Evolutionary conservation across 441 rosid genomes (phyloP).

Genomic region (Raphanus hybrid): DNA sequence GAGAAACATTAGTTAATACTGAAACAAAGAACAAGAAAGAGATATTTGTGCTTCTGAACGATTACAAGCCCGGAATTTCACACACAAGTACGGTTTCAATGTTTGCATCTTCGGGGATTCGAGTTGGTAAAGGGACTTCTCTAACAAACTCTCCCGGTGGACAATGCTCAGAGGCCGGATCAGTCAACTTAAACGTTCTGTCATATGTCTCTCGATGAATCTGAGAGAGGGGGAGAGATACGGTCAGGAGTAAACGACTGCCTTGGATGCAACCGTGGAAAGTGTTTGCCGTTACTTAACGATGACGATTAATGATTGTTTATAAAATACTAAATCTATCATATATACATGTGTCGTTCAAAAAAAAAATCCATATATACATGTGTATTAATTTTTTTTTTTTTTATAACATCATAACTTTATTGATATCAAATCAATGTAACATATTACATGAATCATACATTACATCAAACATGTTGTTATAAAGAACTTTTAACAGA

Average conservation of each 20-base stretch:
- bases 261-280: constrained; percentile 42
- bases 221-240: constrained; percentile 22
- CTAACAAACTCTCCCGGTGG: constrained; percentile 76
- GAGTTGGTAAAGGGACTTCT: constrained; percentile 62
- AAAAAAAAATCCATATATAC: not conserved
- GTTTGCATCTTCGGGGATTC: constrained; percentile 75
- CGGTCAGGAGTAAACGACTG: constrained; percentile 41
- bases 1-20: too few species aligned
- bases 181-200: constrained; percentile 67
- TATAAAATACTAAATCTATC: too few species aligned
- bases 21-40: too few species aligned
- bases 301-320: constrained; percentile 43
- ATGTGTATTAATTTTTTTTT: not conserved
- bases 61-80: too few species aligned
- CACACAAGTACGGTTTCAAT: constrained; percentile 58
- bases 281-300: constrained; percentile 35
- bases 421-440: too few species aligned
- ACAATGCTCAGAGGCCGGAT: constrained; percentile 70
- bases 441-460: too few species aligned
- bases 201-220: constrained; percentile 55
- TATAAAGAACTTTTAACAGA: too few species aligned
- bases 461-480: too few species aligned
- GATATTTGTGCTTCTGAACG: too few species aligned
- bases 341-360: too few species aligned
- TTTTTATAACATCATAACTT: too few species aligned